Evolutionary conservation across 306 rosid species (phyloP).

Genomic region (Glycine tomentella): DNA sequence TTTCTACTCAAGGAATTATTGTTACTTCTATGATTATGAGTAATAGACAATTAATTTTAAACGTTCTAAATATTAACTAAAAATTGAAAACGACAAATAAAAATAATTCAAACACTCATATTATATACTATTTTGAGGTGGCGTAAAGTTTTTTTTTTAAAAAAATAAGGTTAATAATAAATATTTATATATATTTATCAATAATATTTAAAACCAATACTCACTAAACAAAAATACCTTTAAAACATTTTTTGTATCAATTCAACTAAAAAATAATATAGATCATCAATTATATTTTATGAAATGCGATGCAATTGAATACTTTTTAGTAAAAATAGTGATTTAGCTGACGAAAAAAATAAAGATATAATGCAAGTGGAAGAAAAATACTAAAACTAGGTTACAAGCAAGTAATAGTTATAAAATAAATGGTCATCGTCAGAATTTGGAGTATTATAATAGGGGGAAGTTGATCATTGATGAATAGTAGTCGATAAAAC

Average conservation of each 20-base stretch:
- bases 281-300: neutral
- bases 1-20: too few species aligned
- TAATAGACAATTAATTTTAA: too few species aligned
- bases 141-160: neutral
- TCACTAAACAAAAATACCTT: neutral
- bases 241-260: neutral
- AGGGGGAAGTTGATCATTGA: neutral
- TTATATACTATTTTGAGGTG: too few species aligned
- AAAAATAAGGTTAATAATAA: neutral
- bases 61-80: too few species aligned
- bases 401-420: slow-evolving; percentile 31
- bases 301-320: neutral
- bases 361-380: neutral
- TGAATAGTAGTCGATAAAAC: slow-evolving; percentile 29
- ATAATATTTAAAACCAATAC: neutral
- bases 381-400: neutral
- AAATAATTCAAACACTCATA: too few species aligned
- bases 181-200: neutral
- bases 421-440: slow-evolving; percentile 34
- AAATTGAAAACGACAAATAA: too few species aligned
- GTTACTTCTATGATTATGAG: too few species aligned
- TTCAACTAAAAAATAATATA: neutral
- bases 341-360: neutral
- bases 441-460: slow-evolving; percentile 19
- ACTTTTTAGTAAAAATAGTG: neutral